Conservation (phyloP, 768 basidiomycete species). For the Calvatia gigantea region DNA sequence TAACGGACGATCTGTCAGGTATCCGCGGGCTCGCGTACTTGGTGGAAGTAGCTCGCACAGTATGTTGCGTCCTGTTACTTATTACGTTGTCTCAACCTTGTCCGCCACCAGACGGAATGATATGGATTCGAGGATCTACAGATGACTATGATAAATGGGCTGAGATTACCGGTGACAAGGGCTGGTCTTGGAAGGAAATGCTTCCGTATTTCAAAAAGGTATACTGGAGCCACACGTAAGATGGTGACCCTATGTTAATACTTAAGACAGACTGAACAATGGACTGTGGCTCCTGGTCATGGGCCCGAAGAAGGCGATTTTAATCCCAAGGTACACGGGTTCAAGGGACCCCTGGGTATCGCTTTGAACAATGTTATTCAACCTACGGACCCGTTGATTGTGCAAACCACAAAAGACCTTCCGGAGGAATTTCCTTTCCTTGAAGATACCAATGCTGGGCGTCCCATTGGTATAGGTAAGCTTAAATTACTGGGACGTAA, state of each 20-base stretch:
- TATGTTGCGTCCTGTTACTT: constrained; percentile 9
- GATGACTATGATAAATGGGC: constrained; percentile 23
- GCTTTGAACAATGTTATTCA: neutral
- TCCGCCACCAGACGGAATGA: constrained; percentile 19
- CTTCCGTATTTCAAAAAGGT: constrained; percentile 21
- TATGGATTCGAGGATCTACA: constrained; percentile 20
- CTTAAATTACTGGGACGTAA: neutral
- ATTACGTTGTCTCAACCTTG: neutral
- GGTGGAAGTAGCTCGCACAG: constrained; percentile 27
- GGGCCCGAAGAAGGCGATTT: constrained; percentile 6
- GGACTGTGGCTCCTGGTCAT: neutral
- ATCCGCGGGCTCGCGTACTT: constrained; percentile 22
- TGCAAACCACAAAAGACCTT: constrained; percentile 7
- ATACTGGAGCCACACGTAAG: neutral
- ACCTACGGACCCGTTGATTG: neutral
- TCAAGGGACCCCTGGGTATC: constrained; percentile 8
- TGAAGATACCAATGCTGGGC: constrained; percentile 12
- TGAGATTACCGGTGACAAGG: constrained; percentile 16
- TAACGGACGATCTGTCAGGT: constrained; percentile 17
- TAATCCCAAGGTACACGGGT: constrained; percentile 11
- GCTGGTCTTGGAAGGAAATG: constrained; percentile 23
- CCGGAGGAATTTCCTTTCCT: constrained; percentile 12
- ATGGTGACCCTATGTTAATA: neutral
- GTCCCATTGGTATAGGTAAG: constrained; percentile 14
- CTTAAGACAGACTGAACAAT: neutral